phyloP scores from a whole-genome alignment of 176 grass and related monocot species.

The Oryza brachyantha region DNA sequence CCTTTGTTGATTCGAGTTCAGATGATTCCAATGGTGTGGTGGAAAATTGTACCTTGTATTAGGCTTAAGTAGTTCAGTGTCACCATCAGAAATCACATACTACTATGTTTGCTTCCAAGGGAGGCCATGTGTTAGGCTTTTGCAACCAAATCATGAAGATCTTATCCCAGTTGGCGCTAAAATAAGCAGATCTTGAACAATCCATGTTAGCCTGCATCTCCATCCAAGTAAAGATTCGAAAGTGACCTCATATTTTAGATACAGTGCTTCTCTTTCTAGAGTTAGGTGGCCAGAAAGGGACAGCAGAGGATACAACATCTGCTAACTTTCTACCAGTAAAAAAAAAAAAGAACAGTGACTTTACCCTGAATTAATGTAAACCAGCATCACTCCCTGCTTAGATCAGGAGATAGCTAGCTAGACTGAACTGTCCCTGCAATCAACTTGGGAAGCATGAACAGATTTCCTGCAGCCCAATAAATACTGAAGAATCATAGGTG shows the following conservation, averaged over 20 bases:
- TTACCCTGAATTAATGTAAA: background rate
- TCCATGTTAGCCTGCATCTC: constrained; percentile 10
- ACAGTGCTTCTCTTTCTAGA: constrained; percentile 23
- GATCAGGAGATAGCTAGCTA: background rate
- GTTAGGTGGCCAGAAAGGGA: constrained; percentile 26
- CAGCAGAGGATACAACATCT: background rate
- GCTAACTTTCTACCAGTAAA: background rate
- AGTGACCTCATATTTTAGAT: constrained; percentile 18
- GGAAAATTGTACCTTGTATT: background rate
- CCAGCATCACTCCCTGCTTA: background rate
- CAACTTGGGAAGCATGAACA: background rate
- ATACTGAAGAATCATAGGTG: background rate
- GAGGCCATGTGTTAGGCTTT: background rate
- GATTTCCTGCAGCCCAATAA: constrained; percentile 22
- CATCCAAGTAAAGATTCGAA: constrained; percentile 16
- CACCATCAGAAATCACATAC: constrained; percentile 6
- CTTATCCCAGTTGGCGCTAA: background rate
- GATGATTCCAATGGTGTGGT: background rate
- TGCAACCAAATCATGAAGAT: constrained; percentile 4
- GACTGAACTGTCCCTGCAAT: background rate
- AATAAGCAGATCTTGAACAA: background rate
- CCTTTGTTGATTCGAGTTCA: background rate
- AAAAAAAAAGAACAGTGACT: background rate
- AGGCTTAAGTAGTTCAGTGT: background rate
- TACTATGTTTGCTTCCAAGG: constrained; percentile 21